These are phyloP conservation scores for Wickerhamomyces rabaulensis DNA, from an alignment of 805 yeast genomes.

Conservation along the genomic window DNA sequence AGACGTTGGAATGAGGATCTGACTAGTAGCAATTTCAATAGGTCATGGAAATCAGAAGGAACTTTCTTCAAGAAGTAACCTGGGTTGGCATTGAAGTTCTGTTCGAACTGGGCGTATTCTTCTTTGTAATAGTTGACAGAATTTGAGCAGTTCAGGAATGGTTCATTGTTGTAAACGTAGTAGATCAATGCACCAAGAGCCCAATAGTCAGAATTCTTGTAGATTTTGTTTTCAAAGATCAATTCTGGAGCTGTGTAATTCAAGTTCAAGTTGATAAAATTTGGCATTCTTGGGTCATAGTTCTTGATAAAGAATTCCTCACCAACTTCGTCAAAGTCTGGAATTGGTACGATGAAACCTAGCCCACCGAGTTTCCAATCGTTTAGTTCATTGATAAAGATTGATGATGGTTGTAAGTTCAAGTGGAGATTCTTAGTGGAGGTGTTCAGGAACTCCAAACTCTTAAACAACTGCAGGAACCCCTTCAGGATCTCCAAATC, in stretches of 20 bases:
- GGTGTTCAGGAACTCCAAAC: conserved; percentile 76
- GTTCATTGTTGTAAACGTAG: conserved; percentile 55
- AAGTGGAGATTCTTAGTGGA: conserved; percentile 71
- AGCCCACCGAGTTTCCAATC: conserved; percentile 94
- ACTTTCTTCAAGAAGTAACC: conserved; percentile 46
- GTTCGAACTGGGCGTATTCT: conserved; percentile 44
- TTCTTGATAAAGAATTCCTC: conserved; percentile 63
- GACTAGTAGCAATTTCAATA: conserved; percentile 49
- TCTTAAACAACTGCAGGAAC: conserved; percentile 68
- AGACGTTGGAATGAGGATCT: conserved; percentile 54
- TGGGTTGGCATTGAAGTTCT: conserved; percentile 35
- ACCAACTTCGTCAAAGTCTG: conserved; percentile 28
- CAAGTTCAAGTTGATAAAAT: conserved; percentile 61
- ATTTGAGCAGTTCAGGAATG: conserved; percentile 45
- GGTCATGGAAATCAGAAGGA: conserved; percentile 47
- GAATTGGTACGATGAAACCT: conserved; percentile 44
- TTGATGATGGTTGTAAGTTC: conserved; percentile 71
- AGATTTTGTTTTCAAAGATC: conserved; percentile 56
- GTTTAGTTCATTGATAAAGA: conserved; percentile 74
- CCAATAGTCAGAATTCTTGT: conserved; percentile 74
- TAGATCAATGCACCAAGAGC: conserved; percentile 75
- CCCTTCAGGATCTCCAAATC: conserved; percentile 80
- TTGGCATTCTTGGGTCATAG: conserved; percentile 70
- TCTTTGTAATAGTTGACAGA: conserved; percentile 57
- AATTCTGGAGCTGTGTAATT: conserved; percentile 85